Evolutionary conservation across 352 stramenopile species (phyloP), one percentile per base, ranked within the genome.

Genomic region (Phytophthora fragariaefolia): DNA sequence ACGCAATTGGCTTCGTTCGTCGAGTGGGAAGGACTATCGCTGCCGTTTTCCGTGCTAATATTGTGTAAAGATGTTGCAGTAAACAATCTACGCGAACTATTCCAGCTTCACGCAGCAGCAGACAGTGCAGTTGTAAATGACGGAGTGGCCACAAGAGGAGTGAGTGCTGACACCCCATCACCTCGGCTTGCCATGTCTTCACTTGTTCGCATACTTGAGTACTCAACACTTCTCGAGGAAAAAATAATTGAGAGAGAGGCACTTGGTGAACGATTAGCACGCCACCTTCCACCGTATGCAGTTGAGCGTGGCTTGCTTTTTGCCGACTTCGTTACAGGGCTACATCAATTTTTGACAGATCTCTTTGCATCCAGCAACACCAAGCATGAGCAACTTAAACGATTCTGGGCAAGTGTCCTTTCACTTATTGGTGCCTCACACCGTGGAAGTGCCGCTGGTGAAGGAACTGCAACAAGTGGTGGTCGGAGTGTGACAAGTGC

Each of bases 361-460:
- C 47, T 77, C 8, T 77, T 87, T 27, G 48, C 55, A 23, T 40
- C 54, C 15, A 78, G 62, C 42, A 59, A 65, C 18, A 68, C 62
- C 32, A 77, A 76, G 32, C 64, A 69, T 18, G 71, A 83, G 8
- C 68, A 80, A 40, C 48, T 75, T 8, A 87, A 84, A 60, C 58
- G 58, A 8, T 88, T 92, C 49, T 92, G 83, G 83, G 63, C 71
- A 4, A 81, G 71, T 28, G 61, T 90, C 0, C 51, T 92, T 5
- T 69, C 59, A 7, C 67, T 75, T 20, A 28, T 83, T 20, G 64
- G 66, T 18, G 43, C 61, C 4, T 60, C 65, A 3, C 66, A 75
- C 24, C 62, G 46, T 24, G 32, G 22, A 3, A 23, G 49, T 40
- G 28, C n/a, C 10, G 17, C 23, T 45, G 20, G n/a, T 57, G 48